A percentile compares a stretch with the other conserved stretches of the same genome.
These are phyloP conservation scores for Yamadazyma taylorii DNA, from an alignment of 1,139 yeast genomes.

Conservation along the genomic window DNA sequence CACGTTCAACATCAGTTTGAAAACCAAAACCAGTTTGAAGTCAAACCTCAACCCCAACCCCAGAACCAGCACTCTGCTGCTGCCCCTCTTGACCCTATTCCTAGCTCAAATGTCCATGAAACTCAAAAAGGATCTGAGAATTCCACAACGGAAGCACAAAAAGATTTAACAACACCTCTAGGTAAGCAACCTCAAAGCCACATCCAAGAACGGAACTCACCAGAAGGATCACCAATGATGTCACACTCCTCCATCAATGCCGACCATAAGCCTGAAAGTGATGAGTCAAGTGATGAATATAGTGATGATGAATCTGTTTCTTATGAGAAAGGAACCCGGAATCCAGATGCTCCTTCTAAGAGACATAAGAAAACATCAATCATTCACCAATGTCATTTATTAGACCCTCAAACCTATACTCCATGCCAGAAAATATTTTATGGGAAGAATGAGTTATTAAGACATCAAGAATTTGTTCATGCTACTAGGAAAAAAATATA, in stretches of 20 bases:
- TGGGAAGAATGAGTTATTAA: slow-evolving; percentile 45
- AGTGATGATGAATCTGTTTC: slow-evolving; percentile 9
- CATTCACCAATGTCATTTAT: slow-evolving; percentile 45
- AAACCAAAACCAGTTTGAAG: too few relatives aligned
- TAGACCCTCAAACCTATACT: slow-evolving; percentile 32
- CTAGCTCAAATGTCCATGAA: too few relatives aligned
- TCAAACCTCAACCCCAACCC: too few relatives aligned
- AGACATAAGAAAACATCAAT: slow-evolving; percentile 14
- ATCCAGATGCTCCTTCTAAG: slow-evolving; percentile 8
- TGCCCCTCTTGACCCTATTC: too few relatives aligned
- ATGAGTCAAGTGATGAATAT: slow-evolving; percentile 1
- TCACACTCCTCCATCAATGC: not conserved
- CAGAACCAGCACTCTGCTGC: too few relatives aligned
- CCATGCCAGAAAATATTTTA: slow-evolving; percentile 45
- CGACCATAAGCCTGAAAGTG: not conserved
- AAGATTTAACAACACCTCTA: too few relatives aligned
- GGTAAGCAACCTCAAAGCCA: too few relatives aligned
- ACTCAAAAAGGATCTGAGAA: too few relatives aligned
- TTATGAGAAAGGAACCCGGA: slow-evolving; percentile 8
- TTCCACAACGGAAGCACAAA: too few relatives aligned
- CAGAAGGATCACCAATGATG: not conserved
- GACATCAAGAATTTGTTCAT: slow-evolving; percentile 52
- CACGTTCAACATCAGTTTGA: too few relatives aligned
- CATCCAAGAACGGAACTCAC: too few relatives aligned
- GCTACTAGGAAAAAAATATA: slow-evolving; percentile 47